Conservation (phyloP, 2,329 filamentous ascomycete genomes). For the Aspergillus sp. region DNA sequence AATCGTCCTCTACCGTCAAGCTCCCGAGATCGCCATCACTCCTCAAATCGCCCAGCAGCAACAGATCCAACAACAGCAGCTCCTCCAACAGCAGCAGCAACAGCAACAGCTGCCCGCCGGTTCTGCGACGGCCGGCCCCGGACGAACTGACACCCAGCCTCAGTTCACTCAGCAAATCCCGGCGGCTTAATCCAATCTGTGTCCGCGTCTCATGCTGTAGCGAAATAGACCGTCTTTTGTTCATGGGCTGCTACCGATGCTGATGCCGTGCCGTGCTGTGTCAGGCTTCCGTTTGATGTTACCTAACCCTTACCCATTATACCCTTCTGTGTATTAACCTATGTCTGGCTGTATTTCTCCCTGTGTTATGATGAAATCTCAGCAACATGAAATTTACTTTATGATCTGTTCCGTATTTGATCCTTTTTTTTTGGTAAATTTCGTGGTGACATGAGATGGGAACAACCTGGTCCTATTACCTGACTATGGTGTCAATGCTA, state of each 20-base stretch:
- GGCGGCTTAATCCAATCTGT: constrained; percentile 24
- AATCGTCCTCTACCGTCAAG: constrained; percentile 91
- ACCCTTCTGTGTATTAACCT: constrained; percentile 12
- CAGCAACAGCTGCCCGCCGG: constrained; percentile 41
- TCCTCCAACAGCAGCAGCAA: constrained; percentile 36
- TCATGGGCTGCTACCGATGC: background rate
- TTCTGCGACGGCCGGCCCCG: constrained; percentile 37
- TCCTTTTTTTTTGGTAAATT: background rate
- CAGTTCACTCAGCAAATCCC: constrained; percentile 23
- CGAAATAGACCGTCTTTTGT: background rate
- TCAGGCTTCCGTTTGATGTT: constrained; percentile 12
- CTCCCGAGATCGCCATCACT: constrained; percentile 49
- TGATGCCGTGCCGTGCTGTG: background rate
- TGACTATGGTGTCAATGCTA: too few relatives aligned
- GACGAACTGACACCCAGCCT: constrained; percentile 26
- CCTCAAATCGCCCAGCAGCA: constrained; percentile 45
- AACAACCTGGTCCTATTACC: too few relatives aligned
- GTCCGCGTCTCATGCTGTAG: background rate
- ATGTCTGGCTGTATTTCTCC: constrained; percentile 10
- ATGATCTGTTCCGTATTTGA: background rate
- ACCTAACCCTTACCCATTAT: constrained; percentile 9
- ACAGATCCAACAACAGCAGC: constrained; percentile 42
- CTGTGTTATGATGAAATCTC: background rate
- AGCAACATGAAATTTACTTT: background rate
- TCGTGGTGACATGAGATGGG: too few relatives aligned